phyloP scores from a whole-genome alignment of 306 rosid genomes.

The Datisca glomerata region DNA sequence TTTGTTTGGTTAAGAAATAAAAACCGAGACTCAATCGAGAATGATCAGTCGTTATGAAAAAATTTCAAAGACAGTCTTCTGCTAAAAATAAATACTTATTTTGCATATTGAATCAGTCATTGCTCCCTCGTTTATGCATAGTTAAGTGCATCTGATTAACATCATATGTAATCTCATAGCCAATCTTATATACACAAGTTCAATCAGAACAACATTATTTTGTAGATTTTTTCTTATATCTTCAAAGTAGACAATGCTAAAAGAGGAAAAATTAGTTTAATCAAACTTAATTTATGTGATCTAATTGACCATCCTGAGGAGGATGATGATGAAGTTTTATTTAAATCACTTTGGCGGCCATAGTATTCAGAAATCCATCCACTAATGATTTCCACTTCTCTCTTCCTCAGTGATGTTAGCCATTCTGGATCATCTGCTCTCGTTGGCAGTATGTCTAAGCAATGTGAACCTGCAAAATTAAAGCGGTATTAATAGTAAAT shows the following conservation, averaged over 20 bases:
- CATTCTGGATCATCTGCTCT: slow-evolving; percentile 31
- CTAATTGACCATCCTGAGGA: background rate
- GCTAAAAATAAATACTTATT: no score
- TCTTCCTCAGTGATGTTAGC: slow-evolving; percentile 30
- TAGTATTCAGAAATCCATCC: slow-evolving; percentile 32
- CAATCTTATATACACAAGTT: no score
- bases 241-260: background rate
- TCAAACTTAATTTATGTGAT: background rate
- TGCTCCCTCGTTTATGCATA: no score
- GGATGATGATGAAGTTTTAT: no score
- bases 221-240: background rate
- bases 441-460: slow-evolving; percentile 29
- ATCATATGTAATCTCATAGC: no score
- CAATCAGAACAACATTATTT: background rate
- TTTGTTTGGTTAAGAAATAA: no score
- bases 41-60: no score
- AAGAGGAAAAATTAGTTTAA: background rate
- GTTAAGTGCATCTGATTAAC: no score
- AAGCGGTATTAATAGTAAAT: slow-evolving; percentile 1
- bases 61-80: no score
- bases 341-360: no score
- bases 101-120: no score
- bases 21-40: no score
- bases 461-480: slow-evolving; percentile 43
- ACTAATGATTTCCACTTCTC: slow-evolving; percentile 22